A percentile compares a stretch with the other conserved stretches of the same genome.
Conservation (phyloP, 2,329 filamentous ascomycete species). For the Neofusicoccum laricinum region DNA sequence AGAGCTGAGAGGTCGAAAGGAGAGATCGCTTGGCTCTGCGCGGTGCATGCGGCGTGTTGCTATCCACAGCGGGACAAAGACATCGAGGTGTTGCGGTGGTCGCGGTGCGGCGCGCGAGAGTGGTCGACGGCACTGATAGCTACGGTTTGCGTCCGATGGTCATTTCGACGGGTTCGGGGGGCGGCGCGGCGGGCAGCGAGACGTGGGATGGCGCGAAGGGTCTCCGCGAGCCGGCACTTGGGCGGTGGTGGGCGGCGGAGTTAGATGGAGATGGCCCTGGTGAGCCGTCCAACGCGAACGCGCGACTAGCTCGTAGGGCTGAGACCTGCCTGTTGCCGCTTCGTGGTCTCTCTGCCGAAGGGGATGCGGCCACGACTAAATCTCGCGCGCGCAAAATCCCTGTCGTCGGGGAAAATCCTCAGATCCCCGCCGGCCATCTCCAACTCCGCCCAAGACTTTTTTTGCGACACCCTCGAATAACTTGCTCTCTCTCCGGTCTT, state of each 20-base stretch:
- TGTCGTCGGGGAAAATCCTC: constrained; percentile 15
- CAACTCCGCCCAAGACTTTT: constrained; percentile 12
- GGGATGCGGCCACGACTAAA: background rate
- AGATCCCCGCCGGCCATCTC: constrained; percentile 2
- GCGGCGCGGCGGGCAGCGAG: background rate
- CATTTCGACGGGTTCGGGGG: background rate
- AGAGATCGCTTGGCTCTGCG: background rate
- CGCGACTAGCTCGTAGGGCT: constrained; percentile 10
- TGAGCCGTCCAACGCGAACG: constrained; percentile 2
- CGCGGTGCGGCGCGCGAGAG: background rate
- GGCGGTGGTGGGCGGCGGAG: constrained; percentile 1
- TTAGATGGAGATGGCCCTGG: background rate
- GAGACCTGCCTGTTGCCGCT: background rate
- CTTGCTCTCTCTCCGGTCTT: background rate
- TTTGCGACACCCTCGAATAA: background rate
- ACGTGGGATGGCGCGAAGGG: background rate
- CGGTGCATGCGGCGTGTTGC: background rate
- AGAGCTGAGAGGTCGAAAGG: background rate
- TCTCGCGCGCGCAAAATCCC: constrained; percentile 1
- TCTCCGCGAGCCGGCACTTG: background rate
- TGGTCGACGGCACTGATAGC: background rate
- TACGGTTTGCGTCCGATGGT: background rate
- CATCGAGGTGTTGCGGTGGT: constrained; percentile 9
- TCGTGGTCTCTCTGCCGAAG: background rate
- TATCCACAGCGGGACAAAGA: background rate